A percentile compares a stretch with the other conserved stretches of the same genome.
Evolutionary conservation across 2,329 filamentous ascomycete species (phyloP).

Genomic region (Colletotrichum aenigma): DNA sequence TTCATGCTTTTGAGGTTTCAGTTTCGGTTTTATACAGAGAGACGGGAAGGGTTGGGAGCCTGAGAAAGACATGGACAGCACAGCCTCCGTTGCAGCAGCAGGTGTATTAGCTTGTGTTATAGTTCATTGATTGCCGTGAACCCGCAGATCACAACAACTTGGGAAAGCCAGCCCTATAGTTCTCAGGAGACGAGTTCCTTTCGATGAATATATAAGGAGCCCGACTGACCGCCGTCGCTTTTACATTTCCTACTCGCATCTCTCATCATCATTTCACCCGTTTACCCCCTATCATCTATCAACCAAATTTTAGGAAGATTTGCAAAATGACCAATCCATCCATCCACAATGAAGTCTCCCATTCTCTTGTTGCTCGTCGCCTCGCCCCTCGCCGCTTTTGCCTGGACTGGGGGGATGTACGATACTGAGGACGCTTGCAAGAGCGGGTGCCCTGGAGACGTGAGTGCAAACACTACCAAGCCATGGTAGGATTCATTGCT

Average conservation of each 20-base stretch:
- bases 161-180: not conserved
- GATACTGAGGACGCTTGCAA: not conserved
- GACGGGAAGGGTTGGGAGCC: too few relatives aligned
- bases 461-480: not conserved
- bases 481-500: not conserved
- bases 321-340: not conserved
- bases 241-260: not conserved
- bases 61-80: too few relatives aligned
- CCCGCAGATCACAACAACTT: not conserved
- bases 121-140: not conserved
- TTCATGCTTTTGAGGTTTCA: too few relatives aligned
- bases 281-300: too few relatives aligned
- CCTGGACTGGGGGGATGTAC: accelerated
- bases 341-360: not conserved
- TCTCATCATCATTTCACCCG: too few relatives aligned
- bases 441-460: not conserved
- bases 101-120: not conserved
- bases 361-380: not conserved
- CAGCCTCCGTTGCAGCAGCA: not conserved
- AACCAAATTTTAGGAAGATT: too few relatives aligned
- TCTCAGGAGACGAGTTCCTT: not conserved
- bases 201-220: not conserved
- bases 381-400: not conserved
- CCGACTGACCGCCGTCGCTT: not conserved
- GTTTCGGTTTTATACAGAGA: too few relatives aligned